phyloP scores from a whole-genome alignment of 1,139 yeast genomes.

The Sugiyamaella neomexicana region DNA sequence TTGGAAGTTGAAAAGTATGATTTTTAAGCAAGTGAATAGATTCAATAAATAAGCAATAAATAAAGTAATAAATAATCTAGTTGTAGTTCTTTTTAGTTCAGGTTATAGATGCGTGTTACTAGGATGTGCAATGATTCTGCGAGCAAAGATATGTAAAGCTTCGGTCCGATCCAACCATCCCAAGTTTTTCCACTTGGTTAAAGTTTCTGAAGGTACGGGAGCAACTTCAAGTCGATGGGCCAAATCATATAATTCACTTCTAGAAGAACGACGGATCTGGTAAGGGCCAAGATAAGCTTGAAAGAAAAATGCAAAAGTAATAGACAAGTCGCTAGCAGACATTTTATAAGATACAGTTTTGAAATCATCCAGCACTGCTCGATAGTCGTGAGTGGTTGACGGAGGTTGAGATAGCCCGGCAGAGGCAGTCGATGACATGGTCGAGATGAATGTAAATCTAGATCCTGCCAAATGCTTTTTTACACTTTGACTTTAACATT shows the following conservation, averaged over 20 bases:
- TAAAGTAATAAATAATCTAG: too few relatives aligned
- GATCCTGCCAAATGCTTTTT: too few relatives aligned
- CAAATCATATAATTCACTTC: conserved; percentile 16
- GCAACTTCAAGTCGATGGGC: conserved; percentile 18
- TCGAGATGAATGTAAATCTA: too few relatives aligned
- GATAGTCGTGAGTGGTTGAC: conserved; percentile 5
- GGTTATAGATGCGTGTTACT: not conserved
- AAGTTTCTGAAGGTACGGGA: conserved; percentile 18
- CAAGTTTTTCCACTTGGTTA: conserved; percentile 20
- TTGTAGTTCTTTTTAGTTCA: too few relatives aligned
- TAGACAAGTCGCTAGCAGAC: conserved; percentile 19
- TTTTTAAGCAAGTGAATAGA: not conserved
- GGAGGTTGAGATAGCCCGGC: not conserved
- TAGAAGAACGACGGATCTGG: conserved; percentile 4
- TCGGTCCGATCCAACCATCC: conserved; percentile 17
- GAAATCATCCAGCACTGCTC: conserved; percentile 12
- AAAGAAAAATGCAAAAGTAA: conserved; percentile 19
- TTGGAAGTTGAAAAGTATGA: not conserved
- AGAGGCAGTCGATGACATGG: too few relatives aligned
- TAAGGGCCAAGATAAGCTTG: conserved; percentile 21
- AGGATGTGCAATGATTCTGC: not conserved
- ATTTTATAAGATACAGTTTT: conserved; percentile 14
- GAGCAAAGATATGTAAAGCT: conserved; percentile 15
- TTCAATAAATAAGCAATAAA: not conserved
- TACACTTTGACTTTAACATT: too few relatives aligned